These are phyloP conservation scores for Nicotiana tabacum DNA, from an alignment of 257 asterid genomes.

Conservation along the genomic window DNA sequence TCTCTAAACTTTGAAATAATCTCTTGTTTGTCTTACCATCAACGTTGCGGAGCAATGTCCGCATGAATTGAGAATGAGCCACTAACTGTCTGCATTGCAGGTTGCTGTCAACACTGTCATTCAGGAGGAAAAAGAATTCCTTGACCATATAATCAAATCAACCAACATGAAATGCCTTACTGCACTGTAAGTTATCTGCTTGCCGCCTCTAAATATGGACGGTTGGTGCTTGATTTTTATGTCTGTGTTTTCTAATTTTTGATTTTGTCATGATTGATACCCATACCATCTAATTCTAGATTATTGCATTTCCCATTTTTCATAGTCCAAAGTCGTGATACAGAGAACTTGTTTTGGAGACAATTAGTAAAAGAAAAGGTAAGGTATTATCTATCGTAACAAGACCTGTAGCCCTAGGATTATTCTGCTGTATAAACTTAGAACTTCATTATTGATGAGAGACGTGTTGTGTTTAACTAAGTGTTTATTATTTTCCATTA, in stretches of 20 bases:
- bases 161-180: slow-evolving; percentile 98
- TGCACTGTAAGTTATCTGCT: slow-evolving; percentile 51
- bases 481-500: background rate
- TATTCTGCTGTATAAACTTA: background rate
- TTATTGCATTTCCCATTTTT: background rate
- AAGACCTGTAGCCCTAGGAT: background rate
- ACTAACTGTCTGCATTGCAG: slow-evolving; percentile 33
- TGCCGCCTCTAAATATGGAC: background rate
- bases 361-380: background rate
- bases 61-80: background rate
- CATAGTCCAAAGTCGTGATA: background rate
- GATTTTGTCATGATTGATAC: background rate
- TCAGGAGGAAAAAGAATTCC: slow-evolving; percentile 84
- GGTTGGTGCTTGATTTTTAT: background rate
- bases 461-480: background rate
- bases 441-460: background rate
- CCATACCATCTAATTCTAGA: background rate
- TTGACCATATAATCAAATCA: slow-evolving; percentile 86
- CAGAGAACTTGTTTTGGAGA: background rate
- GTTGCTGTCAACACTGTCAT: slow-evolving; percentile 94
- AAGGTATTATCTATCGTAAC: background rate
- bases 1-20: background rate
- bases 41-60: background rate
- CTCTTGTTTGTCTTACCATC: slow-evolving; percentile 1
- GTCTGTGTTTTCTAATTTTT: background rate